Base-by-base conservation (phyloP, 257 asterid species). In the Salvia miltiorrhiza region DNA sequence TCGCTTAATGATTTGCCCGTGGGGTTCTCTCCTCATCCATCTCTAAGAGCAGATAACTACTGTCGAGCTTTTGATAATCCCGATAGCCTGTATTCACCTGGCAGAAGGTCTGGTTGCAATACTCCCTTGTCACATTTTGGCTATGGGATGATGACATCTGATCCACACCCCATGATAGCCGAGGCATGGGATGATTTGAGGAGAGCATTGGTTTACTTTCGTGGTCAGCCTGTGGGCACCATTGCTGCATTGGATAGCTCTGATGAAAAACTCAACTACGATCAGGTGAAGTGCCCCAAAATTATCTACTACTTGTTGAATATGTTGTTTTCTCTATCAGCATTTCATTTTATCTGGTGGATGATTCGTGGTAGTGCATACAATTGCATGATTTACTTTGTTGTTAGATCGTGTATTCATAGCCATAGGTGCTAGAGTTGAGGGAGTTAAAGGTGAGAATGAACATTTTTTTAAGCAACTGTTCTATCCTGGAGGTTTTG, bases 161-260 rank as follows among this genome's bases (percentile, higher is more conserved):
- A 77, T 71, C 84, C 88, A 7, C 82, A 81, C 73, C 93, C 96
- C 23, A 85, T 86, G 83, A 35, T 81, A 33, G 73, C 82, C 0
- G 97, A 90, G 86, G 97, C 97, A 32, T 90, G 97, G 97, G 96
- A 86, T 6, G 67, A 67, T 70, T 57, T 86, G 70, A 82, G 86
- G 73, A 89, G 88, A 6, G 77, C 97, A 1, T 67, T 90, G 78
- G 97, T 90, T 55, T 70, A 72, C 78, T 90, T 90, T 50, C 93
- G 96, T 0, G 97, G 97, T 16, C 81, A 78, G 35, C 90, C 97
- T 33, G 97, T 88, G 63, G 97, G 97, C 71, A 90, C 97, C 4
- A 88, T 90, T 50, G 97, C 97, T 19, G 97, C 96, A 5, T 69
- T 76, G 37, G 97, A 90, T 67, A 88, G 64, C 78, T 88, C 92